Evolutionary conservation across 2,329 filamentous ascomycete species (phyloP), one percentile per base, ranked within the genome.

Genomic region (Verticillium isaacii): DNA sequence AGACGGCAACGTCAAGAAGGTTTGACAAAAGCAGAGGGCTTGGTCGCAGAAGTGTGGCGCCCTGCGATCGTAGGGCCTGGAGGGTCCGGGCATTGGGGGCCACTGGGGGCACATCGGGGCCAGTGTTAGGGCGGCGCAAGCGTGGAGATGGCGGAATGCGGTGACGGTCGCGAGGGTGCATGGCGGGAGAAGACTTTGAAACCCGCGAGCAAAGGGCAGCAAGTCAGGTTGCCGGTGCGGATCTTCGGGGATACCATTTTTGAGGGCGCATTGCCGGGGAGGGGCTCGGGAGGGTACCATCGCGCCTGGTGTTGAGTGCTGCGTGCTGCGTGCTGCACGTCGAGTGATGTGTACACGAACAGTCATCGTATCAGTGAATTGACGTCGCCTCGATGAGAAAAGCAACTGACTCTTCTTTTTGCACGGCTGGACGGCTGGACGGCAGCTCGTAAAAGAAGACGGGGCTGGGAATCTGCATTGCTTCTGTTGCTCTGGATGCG

Each of bases 121-220:
- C 34, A 57, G 58, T 54, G 45, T 64, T 65, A 64, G 64, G 63
- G 64, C 63, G 63, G 45, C 45, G 60, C 64, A 65, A 59, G 67
- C 68, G 70, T 63, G 67, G 68, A 69, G 69, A 68, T 61, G 66
- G 62, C 62, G 63, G 66, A 69, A 71, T 71, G 69, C 67, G 70
- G 70, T 72, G 71, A 72, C 71, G 69, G 69, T 66, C 68, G 70
- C 70, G 71, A 71, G 70, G 72, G 68, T 68, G 70, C 68, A 70
- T 69, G 41, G 57, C 57, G 39, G 57, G 37, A 58, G 23, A 58
- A 41, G 45, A 58, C 29, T 58, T 32, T 58, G 57, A 58, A 58
- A 58, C 57, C 34, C 57, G 45, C 23, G 39, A 58, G 57, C 57
- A 50, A 39, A 50, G 19, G 45, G 9, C 45, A 50, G 45, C 45